Evolutionary conservation across 2,329 filamentous ascomycete genomes (phyloP).

Genomic region (Colletotrichum graminicola): DNA sequence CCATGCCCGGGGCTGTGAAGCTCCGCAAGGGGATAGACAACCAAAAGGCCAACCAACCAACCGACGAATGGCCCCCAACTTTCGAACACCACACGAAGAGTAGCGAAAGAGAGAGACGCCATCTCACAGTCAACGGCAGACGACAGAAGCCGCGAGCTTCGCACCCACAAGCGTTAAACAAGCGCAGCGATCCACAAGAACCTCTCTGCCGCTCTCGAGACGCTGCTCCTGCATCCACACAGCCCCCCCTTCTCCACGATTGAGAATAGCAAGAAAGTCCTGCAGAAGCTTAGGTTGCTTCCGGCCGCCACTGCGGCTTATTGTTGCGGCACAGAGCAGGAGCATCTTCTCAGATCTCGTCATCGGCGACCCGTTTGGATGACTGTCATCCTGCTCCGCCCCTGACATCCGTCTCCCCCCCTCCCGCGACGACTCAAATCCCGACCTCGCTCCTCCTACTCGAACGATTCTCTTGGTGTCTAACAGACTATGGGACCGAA

Average conservation of each 20-base stretch:
- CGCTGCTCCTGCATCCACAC: constrained; percentile 1
- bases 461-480: background rate
- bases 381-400: constrained; percentile 14
- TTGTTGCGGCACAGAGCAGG: background rate
- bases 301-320: constrained; percentile 36
- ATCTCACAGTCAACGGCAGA: background rate
- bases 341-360: background rate
- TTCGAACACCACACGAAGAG: background rate
- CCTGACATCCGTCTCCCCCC: constrained; percentile 1
- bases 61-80: background rate
- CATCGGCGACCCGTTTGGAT: constrained; percentile 14
- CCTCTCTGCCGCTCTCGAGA: background rate
- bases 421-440: constrained; percentile 1
- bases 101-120: background rate
- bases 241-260: constrained; percentile 8
- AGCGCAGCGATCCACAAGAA: constrained; percentile 19
- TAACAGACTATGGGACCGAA: background rate
- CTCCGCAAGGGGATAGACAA: background rate
- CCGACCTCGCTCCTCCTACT: background rate
- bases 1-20: constrained; percentile 37
- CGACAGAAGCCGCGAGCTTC: background rate
- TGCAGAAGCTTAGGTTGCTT: constrained; percentile 29
- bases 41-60: constrained; percentile 2
- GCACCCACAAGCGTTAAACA: constrained; percentile 4
- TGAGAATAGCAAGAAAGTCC: constrained; percentile 21